Percentiles rank a stretch among this genome's conserved stretches.
Conservation (phyloP, 2,329 filamentous ascomycete species). For the Aschersonia sp. region DNA sequence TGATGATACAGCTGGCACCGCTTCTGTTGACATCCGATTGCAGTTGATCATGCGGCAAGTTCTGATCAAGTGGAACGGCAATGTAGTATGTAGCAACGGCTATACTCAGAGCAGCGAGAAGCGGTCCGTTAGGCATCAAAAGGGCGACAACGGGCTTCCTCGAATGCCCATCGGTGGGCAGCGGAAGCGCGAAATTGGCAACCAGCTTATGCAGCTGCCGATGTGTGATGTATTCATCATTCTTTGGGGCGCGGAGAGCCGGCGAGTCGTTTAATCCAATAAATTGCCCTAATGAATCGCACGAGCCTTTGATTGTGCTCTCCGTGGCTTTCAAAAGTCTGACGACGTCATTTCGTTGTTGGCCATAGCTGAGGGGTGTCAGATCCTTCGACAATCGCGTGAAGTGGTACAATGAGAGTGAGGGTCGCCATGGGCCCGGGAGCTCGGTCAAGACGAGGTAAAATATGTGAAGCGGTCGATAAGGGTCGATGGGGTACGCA, state of each 20-base stretch:
- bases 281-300: not conserved
- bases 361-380: not conserved
- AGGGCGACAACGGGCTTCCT: constrained; percentile 4
- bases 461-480: constrained; percentile 3
- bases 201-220: constrained; percentile 1
- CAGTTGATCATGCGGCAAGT: constrained; percentile 6
- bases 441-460: constrained; percentile 3
- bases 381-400: constrained; percentile 1
- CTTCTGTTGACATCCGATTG: constrained; percentile 6
- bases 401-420: constrained; percentile 1
- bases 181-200: constrained; percentile 1
- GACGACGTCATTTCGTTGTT: constrained; percentile 1
- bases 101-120: constrained; percentile 8
- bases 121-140: constrained; percentile 7
- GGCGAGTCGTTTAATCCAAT: not conserved
- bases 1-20: constrained; percentile 1
- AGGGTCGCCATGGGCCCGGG: constrained; percentile 1
- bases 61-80: constrained; percentile 7
- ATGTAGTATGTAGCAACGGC: constrained; percentile 8
- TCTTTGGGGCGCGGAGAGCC: not conserved
- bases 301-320: constrained; percentile 1
- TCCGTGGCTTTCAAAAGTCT: constrained; percentile 2
- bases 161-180: not conserved
- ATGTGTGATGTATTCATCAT: constrained; percentile 1
- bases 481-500: not conserved